Conservation (phyloP, 2,329 filamentous ascomycete genomes). For the Diaporthe capsici region DNA sequence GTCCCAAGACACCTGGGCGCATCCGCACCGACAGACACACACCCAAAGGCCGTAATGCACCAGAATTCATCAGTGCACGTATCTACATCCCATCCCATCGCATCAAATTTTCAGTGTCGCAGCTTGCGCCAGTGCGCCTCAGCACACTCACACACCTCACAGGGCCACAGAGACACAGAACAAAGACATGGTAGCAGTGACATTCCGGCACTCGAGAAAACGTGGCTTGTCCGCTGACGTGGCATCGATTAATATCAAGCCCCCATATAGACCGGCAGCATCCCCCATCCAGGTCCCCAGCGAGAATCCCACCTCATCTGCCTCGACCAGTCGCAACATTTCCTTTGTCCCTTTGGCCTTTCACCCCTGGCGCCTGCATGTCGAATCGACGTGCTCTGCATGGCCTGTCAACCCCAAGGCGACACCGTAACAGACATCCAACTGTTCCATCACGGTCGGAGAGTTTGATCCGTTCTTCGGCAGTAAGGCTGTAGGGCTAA, state of each 20-base stretch:
- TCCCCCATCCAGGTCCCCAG: background rate
- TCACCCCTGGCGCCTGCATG: constrained; percentile 1
- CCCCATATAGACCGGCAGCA: constrained; percentile 14
- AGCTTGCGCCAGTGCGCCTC: background rate
- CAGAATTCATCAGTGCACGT: background rate
- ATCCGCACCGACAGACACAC: background rate
- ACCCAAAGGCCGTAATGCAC: background rate
- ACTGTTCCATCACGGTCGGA: constrained; percentile 25
- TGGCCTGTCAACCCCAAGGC: background rate
- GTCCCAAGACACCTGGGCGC: background rate
- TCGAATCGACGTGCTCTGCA: constrained; percentile 18
- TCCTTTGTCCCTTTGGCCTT: background rate
- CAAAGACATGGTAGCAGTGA: constrained; percentile 3
- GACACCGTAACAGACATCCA: background rate
- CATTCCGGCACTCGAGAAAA: constrained; percentile 20
- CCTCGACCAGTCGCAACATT: constrained; percentile 24
- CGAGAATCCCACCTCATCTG: constrained; percentile 11
- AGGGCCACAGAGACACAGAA: background rate
- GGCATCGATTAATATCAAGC: constrained; percentile 17
- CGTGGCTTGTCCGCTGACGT: constrained; percentile 31
- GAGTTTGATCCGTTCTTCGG: background rate
- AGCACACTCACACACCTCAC: background rate
- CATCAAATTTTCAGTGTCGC: background rate
- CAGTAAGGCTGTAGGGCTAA: constrained; percentile 24
- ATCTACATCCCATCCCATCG: background rate